Evolutionary conservation across 306 rosid species (phyloP), one percentile per base, ranked within the genome.

Genomic region (Mimosa bimucronata): DNA sequence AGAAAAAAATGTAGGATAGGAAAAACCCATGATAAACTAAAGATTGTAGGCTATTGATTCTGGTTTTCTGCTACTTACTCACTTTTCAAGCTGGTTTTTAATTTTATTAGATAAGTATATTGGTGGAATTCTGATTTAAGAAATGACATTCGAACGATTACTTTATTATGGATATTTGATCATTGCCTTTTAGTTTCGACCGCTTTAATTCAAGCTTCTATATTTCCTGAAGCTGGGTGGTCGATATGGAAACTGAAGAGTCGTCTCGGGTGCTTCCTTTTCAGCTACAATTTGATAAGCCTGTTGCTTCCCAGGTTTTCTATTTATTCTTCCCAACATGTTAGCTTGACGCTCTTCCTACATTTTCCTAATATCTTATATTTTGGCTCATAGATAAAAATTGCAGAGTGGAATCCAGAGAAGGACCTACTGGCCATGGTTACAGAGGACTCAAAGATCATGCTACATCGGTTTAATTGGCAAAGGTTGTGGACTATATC

Each of bases 401-500:
- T 94, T 48, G 94, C 98, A n/a, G 98, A 92, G 71, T 94, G 98
- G 98, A 94, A 94, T 77, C 98, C 97, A 0, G 98, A 94, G 87
- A 94, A 94, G 85, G 98, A 94, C 72, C 90, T 94, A 82, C 94
- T 94, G n/a, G 98, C 98, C 25, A 91, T 94, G 97, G 97, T 90
- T 48, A 89, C 96, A 0, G 92, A 92, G 62, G 98, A 94, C 84
- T 94, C 97, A 53, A 91, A 91, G 90, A 87, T 94, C 83, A 74
- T 89, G 89, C 94, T 94, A 19, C 98, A 94, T 86, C 98, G 98
- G 61, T 94, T 94, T 85, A 94, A 94, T 76, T 92, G 98, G 98
- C 98, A 92, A 88, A 91, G 97, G 41, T 77, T 94, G 77, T 92
- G 98, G 98, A 94, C 97, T 31, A 82, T 94, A 79, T 79, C 94